A percentile compares a stretch with the other conserved stretches of the same genome.
Evolutionary conservation across 1,139 yeast genomes (phyloP).

Genomic region (Debaryomyces subglobosus): DNA sequence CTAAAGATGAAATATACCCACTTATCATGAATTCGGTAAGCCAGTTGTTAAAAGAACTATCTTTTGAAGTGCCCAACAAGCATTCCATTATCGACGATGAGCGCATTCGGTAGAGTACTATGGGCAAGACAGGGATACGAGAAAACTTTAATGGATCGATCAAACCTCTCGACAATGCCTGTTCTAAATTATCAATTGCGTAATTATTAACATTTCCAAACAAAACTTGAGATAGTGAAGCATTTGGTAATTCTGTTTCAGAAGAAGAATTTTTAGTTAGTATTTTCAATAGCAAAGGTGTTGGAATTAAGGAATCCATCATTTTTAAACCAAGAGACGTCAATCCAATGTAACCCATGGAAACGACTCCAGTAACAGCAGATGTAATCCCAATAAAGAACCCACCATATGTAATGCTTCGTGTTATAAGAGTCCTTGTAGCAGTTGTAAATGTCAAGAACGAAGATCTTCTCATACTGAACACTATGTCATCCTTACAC

Average conservation of each 20-base stretch:
- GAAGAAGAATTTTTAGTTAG: constrained; percentile 20
- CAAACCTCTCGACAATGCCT: constrained; percentile 37
- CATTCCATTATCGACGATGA: constrained; percentile 38
- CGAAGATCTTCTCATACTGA: constrained; percentile 36
- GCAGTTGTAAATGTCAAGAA: constrained; percentile 27
- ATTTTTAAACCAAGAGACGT: constrained; percentile 46
- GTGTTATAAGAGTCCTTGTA: constrained; percentile 23
- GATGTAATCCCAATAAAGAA: constrained; percentile 42
- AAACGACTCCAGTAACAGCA: constrained; percentile 45
- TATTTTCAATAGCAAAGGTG: constrained; percentile 34
- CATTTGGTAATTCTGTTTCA: constrained; percentile 11
- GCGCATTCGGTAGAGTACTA: constrained; percentile 44
- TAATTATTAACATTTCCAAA: constrained; percentile 22
- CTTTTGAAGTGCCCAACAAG: constrained; percentile 22
- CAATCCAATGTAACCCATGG: constrained; percentile 46
- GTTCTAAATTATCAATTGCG: constrained; percentile 35
- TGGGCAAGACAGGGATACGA: constrained; percentile 45
- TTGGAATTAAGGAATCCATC: constrained; percentile 43
- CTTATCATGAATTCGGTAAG: constrained; percentile 39
- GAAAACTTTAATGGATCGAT: constrained; percentile 45
- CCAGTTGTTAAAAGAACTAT: constrained; percentile 23
- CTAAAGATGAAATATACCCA: constrained; percentile 44
- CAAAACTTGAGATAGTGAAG: constrained; percentile 22
- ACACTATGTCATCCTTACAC: constrained; percentile 42
- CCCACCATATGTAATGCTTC: constrained; percentile 35